Percentiles rank a stretch among this genome's conserved stretches.
Conservation (phyloP, 495 filamentous ascomycete species). For the Cercophora sp. region DNA sequence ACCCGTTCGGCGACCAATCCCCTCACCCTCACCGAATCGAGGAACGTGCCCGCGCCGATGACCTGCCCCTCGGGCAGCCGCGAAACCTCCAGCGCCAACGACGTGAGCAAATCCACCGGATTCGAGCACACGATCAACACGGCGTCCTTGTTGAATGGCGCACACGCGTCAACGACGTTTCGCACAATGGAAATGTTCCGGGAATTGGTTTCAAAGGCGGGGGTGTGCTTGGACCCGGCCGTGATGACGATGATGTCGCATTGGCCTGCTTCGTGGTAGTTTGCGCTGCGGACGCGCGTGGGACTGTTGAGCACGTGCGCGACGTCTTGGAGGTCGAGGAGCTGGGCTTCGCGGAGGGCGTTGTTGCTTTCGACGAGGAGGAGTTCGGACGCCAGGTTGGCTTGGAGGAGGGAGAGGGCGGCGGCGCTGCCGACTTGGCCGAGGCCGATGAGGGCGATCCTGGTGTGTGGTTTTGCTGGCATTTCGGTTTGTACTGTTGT, state of each 20-base stretch:
- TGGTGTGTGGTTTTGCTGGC: not conserved
- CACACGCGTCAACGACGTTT: conserved; percentile 32
- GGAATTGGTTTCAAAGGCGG: conserved; percentile 40
- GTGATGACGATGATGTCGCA: conserved; percentile 46
- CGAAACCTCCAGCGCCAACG: conserved; percentile 31
- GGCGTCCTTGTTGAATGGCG: conserved; percentile 33
- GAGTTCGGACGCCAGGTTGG: conserved; percentile 34
- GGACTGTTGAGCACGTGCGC: conserved; percentile 24
- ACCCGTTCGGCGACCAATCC: conserved; percentile 35
- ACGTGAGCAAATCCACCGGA: conserved; percentile 47
- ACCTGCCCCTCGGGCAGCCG: conserved; percentile 37
- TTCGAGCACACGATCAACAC: conserved; percentile 45
- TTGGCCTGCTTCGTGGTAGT: conserved; percentile 38
- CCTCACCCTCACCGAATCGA: conserved; percentile 38
- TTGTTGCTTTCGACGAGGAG: conserved; percentile 42
- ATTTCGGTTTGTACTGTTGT: no score
- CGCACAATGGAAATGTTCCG: conserved; percentile 40
- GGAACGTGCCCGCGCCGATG: conserved; percentile 39
- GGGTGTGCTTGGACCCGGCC: conserved; percentile 38
- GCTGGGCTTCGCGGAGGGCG: conserved; percentile 38
- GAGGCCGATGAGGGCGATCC: conserved; percentile 38
- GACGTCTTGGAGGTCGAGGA: conserved; percentile 43
- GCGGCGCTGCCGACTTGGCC: conserved; percentile 44
- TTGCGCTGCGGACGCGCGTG: conserved; percentile 33
- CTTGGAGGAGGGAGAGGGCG: conserved; percentile 41